phyloP scores from a whole-genome alignment of 192 early-diverging fungal species.

The Gaertneriomyces sp. region DNA sequence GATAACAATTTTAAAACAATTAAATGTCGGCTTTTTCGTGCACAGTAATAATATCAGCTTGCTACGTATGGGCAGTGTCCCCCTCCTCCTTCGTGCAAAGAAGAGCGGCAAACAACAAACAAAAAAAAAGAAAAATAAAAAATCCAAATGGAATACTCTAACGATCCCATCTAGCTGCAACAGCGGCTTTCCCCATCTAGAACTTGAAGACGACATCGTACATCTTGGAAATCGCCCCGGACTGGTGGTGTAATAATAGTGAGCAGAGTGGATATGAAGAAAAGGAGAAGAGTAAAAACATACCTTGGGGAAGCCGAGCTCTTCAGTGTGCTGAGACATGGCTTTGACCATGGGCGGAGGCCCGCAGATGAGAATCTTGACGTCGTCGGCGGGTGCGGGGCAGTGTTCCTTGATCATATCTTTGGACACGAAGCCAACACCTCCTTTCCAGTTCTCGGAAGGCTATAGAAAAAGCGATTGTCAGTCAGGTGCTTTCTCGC shows the following conservation, averaged over 20 bases:
- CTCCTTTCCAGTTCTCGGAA: constrained; percentile 75
- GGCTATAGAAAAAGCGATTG: constrained; percentile 29
- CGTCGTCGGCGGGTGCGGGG: constrained; percentile 69
- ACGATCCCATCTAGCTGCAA: no score
- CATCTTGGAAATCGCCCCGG: constrained; percentile 73
- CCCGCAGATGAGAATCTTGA: constrained; percentile 89
- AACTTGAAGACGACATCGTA: constrained; percentile 89
- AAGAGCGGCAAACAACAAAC: no score
- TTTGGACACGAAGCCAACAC: constrained; percentile 80
- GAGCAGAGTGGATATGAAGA: not conserved
- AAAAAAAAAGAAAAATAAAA: no score
- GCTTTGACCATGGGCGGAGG: constrained; percentile 83
- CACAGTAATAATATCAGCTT: no score
- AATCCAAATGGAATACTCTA: no score
- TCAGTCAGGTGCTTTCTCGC: no score
- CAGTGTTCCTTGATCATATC: constrained; percentile 72
- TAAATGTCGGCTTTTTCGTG: no score
- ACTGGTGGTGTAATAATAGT: constrained; percentile 6
- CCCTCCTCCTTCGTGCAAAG: no score
- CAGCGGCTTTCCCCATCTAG: constrained; percentile 33
- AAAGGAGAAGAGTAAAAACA: not conserved
- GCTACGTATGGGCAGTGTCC: no score
- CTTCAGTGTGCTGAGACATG: constrained; percentile 65
- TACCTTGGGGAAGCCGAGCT: constrained; percentile 74
- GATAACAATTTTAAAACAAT: no score